Percentiles rank a stretch among this genome's conserved stretches.
phyloP scores from a whole-genome alignment of 768 basidiomycete species.

The Suillus cothurnatus region DNA sequence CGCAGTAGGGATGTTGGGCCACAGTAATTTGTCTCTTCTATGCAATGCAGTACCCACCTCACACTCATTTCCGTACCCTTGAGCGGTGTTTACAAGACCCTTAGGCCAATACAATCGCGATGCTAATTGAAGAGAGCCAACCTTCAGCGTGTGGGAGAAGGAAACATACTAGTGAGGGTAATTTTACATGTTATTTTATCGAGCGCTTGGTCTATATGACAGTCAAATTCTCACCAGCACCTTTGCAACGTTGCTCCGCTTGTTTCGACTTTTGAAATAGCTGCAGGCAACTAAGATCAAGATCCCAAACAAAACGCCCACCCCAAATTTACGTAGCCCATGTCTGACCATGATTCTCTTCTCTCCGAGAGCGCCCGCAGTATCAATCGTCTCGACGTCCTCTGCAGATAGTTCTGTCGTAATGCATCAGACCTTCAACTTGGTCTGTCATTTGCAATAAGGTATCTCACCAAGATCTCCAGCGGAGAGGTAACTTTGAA shows the following conservation, averaged over 20 bases:
- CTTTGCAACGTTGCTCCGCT: neutral
- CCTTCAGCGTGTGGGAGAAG: neutral
- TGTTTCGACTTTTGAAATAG: slow-evolving; percentile 6
- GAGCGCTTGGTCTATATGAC: neutral
- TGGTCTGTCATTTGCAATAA: neutral
- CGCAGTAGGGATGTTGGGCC: slow-evolving; percentile 56
- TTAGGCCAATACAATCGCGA: neutral
- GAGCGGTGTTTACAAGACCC: slow-evolving; percentile 53
- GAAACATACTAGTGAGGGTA: neutral
- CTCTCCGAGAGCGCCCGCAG: slow-evolving; percentile 44
- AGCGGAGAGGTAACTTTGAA: slow-evolving; percentile 68
- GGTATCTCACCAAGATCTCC: slow-evolving; percentile 58
- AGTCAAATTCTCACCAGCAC: neutral
- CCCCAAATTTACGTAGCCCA: slow-evolving; percentile 5
- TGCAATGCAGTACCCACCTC: slow-evolving; percentile 43
- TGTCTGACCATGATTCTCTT: slow-evolving; percentile 1
- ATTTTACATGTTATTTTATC: neutral
- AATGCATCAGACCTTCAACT: slow-evolving; percentile 2
- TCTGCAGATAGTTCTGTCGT: slow-evolving; percentile 45
- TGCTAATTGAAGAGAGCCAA: too few relatives aligned
- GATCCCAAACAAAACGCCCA: slow-evolving; percentile 5
- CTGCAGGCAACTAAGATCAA: slow-evolving; percentile 8
- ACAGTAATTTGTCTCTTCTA: slow-evolving; percentile 66
- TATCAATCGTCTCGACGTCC: slow-evolving; percentile 55
- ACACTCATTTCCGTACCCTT: slow-evolving; percentile 59